phyloP scores from a whole-genome alignment of 257 asterid genomes.

The Salvia hispanica region DNA sequence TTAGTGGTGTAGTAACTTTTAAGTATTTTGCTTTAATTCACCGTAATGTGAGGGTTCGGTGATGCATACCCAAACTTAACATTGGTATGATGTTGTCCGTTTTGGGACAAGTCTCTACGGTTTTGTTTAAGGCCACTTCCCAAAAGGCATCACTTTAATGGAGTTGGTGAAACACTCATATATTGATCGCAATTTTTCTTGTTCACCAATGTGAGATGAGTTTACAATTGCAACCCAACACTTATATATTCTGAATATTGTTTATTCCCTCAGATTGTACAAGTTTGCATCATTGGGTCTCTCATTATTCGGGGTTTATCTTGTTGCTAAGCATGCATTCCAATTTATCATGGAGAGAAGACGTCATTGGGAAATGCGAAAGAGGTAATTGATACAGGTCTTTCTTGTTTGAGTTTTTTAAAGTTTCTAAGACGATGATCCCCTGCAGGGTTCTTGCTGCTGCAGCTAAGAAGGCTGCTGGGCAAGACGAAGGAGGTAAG shows the following conservation, averaged over 20 bases:
- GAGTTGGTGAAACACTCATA: too few relatives aligned
- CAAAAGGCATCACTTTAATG: too few relatives aligned
- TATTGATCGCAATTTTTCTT: too few relatives aligned
- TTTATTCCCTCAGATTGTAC: conserved; percentile 68
- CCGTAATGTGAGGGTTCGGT: background rate
- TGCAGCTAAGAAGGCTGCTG: conserved; percentile 55
- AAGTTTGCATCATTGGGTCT: conserved; percentile 88
- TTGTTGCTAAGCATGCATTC: conserved; percentile 72
- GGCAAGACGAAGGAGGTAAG: conserved; percentile 69
- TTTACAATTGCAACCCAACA: too few relatives aligned
- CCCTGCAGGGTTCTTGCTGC: conserved; percentile 85
- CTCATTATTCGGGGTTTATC: conserved; percentile 73
- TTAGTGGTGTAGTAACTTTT: conserved; percentile 8
- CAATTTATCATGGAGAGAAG: conserved; percentile 76
- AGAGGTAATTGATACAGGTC: conserved; percentile 49
- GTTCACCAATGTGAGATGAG: too few relatives aligned
- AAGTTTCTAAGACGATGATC: conserved; percentile 22
- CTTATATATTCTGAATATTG: conserved; percentile 3
- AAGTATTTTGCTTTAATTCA: background rate
- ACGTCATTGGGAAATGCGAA: conserved; percentile 87
- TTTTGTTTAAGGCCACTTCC: too few relatives aligned
- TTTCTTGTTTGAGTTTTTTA: background rate
- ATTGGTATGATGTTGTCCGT: too few relatives aligned
- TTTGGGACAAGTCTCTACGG: too few relatives aligned
- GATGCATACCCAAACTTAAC: too few relatives aligned